These are phyloP conservation scores for Brasilioporus rufonigricans DNA, from an alignment of 768 basidiomycete genomes.

Conservation along the genomic window DNA sequence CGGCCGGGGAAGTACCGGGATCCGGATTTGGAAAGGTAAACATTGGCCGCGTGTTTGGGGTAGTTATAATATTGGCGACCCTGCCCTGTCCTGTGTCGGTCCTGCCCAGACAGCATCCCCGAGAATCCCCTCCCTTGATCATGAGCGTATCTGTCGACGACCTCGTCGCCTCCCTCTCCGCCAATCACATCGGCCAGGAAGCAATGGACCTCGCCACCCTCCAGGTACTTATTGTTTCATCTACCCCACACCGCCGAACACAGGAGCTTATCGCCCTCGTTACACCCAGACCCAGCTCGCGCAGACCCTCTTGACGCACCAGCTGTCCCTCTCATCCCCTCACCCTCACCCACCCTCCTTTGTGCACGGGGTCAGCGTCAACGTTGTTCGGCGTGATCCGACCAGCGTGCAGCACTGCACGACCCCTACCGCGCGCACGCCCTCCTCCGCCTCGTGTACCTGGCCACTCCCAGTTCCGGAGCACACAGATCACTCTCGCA, in stretches of 20 bases:
- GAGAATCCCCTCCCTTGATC: conserved; percentile 1
- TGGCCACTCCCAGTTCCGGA: conserved; percentile 30
- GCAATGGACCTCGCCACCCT: conserved; percentile 49
- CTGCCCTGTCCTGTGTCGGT: conserved; percentile 13
- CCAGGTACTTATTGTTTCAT: conserved; percentile 34
- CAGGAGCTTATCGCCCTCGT: conserved; percentile 15
- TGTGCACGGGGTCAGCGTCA: conserved; percentile 21
- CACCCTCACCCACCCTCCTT: conserved; percentile 17
- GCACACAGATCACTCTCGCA: conserved; percentile 23
- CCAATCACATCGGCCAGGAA: conserved; percentile 52
- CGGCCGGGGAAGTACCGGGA: conserved; percentile 6
- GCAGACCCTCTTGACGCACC: conserved; percentile 41
- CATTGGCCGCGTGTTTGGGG: conserved; percentile 25
- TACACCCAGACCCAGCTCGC: conserved; percentile 42
- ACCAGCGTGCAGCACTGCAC: conserved; percentile 39
- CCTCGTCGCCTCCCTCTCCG: conserved; percentile 46
- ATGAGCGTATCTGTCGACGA: conserved; percentile 52
- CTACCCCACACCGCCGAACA: conserved; percentile 16
- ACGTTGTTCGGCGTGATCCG: conserved; percentile 30
- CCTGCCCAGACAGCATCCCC: neutral
- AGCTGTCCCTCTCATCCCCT: conserved; percentile 20
- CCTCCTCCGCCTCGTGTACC: conserved; percentile 27
- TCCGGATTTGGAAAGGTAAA: conserved; percentile 3
- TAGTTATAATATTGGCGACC: conserved; percentile 12
- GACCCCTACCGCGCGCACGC: conserved; percentile 38